Conservation (phyloP, 805 yeast species). For the Saccharomycopsis amapae region DNA sequence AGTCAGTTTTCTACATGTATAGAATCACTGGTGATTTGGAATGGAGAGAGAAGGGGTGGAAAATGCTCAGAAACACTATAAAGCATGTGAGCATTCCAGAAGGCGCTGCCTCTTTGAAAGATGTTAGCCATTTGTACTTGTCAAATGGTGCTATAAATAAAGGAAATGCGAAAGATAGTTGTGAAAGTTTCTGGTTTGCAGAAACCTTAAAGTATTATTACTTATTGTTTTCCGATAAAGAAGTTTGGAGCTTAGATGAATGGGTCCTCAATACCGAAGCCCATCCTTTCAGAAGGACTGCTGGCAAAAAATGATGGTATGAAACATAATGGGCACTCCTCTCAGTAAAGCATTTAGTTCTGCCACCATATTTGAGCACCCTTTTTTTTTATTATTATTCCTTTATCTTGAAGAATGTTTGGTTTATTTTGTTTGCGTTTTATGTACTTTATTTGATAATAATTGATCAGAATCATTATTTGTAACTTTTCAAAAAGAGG, state of each 20-base stretch:
- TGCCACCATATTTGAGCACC: background rate
- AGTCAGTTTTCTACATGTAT: slow-evolving; percentile 51
- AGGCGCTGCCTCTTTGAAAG: slow-evolving; percentile 34
- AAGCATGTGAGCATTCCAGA: slow-evolving; percentile 24
- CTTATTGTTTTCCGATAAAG: slow-evolving; percentile 40
- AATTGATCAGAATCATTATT: too few relatives aligned
- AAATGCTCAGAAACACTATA: slow-evolving; percentile 36
- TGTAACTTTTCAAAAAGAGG: too few relatives aligned
- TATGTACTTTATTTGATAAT: too few relatives aligned
- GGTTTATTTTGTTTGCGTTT: too few relatives aligned
- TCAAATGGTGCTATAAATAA: slow-evolving; percentile 25
- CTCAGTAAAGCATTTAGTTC: background rate
- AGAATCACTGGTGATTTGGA: slow-evolving; percentile 51
- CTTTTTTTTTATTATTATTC: too few relatives aligned
- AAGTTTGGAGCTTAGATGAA: slow-evolving; percentile 41
- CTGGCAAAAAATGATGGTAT: too few relatives aligned
- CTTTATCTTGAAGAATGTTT: too few relatives aligned
- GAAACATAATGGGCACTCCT: too few relatives aligned
- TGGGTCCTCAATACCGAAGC: slow-evolving; percentile 58
- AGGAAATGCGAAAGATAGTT: slow-evolving; percentile 26
- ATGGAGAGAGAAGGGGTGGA: slow-evolving; percentile 52
- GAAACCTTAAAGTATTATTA: slow-evolving; percentile 54
- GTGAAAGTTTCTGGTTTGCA: slow-evolving; percentile 50
- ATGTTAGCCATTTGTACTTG: slow-evolving; percentile 31
- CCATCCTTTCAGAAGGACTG: slow-evolving; percentile 46